Evolutionary conservation across 2,329 filamentous ascomycete species (phyloP).

Genomic region (Microdochium paspali): DNA sequence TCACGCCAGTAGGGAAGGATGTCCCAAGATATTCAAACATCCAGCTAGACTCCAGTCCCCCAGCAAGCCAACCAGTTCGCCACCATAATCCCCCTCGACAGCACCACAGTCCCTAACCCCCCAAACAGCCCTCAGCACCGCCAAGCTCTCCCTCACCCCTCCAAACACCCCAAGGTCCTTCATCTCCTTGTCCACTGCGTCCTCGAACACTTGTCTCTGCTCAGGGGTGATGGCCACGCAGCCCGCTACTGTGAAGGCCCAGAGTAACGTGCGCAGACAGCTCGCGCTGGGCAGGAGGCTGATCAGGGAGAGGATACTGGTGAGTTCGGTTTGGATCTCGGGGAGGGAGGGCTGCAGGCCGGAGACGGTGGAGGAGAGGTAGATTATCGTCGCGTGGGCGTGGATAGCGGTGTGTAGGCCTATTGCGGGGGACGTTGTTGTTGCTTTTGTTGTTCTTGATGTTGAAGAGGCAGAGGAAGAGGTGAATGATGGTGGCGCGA

Average conservation of each 20-base stretch:
- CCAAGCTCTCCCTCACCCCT: conserved; percentile 11
- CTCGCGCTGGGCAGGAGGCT: conserved; percentile 9
- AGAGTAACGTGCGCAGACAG: conserved; percentile 14
- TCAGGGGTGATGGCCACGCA: conserved; percentile 11
- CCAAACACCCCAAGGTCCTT: conserved; percentile 15
- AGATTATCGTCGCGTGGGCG: conserved; percentile 16
- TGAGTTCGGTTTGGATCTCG: conserved; percentile 10
- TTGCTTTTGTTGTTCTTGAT: background rate
- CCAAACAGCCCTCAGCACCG: conserved; percentile 14
- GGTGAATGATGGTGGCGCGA: background rate
- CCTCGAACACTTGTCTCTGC: conserved; percentile 12
- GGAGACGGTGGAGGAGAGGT: conserved; percentile 13
- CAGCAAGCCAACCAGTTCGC: background rate
- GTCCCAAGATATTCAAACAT: conserved; percentile 14
- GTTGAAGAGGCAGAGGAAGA: background rate
- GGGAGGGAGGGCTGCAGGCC: conserved; percentile 11
- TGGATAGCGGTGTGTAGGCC: conserved; percentile 14
- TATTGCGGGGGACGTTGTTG: conserved; percentile 1
- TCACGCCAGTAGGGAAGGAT: conserved; percentile 10
- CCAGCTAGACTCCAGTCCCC: conserved; percentile 13
- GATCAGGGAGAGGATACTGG: conserved; percentile 10
- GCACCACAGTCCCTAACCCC: conserved; percentile 5
- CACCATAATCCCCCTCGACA: conserved; percentile 6
- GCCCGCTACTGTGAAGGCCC: conserved; percentile 18
- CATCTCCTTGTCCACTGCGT: conserved; percentile 9